phyloP scores from a whole-genome alignment of 495 filamentous ascomycete species.

The Hyaloscypha variabilis region DNA sequence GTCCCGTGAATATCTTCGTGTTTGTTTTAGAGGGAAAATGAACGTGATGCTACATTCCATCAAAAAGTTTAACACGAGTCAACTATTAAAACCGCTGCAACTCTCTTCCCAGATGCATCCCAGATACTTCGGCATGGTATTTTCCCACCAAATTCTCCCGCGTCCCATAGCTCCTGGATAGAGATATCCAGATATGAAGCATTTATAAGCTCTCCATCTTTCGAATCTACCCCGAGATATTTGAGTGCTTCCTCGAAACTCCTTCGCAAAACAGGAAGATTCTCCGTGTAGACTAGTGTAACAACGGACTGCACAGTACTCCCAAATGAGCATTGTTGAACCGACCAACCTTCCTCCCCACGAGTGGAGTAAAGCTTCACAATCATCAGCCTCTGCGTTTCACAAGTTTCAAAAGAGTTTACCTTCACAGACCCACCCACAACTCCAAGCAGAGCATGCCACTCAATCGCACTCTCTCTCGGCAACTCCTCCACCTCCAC shows the following conservation, averaged over 20 bases:
- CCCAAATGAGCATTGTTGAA: constrained; percentile 22
- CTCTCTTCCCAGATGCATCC: constrained; percentile 18
- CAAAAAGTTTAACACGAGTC: neutral
- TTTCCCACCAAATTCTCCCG: neutral
- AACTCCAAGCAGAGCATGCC: constrained; percentile 51
- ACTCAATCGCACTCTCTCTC: constrained; percentile 70
- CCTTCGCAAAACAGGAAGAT: neutral
- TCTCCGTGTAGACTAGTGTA: constrained; percentile 2
- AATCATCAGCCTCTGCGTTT: neutral
- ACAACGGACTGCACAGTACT: constrained; percentile 13
- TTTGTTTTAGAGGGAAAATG: neutral
- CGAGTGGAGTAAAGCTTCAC: constrained; percentile 3
- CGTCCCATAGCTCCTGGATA: neutral
- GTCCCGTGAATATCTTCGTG: neutral
- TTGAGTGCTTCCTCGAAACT: constrained; percentile 10
- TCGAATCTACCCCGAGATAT: neutral
- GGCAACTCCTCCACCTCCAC: constrained; percentile 75
- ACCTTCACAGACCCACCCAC: constrained; percentile 23
- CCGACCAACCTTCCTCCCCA: neutral
- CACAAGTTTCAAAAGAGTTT: neutral
- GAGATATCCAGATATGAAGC: constrained; percentile 23
- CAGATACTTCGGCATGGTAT: constrained; percentile 28
- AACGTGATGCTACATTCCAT: neutral
- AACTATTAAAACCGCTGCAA: constrained; percentile 9
- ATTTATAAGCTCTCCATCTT: neutral